Base-by-base conservation (phyloP, 208 protist species). In the Trypanosoma conorhini region DNA sequence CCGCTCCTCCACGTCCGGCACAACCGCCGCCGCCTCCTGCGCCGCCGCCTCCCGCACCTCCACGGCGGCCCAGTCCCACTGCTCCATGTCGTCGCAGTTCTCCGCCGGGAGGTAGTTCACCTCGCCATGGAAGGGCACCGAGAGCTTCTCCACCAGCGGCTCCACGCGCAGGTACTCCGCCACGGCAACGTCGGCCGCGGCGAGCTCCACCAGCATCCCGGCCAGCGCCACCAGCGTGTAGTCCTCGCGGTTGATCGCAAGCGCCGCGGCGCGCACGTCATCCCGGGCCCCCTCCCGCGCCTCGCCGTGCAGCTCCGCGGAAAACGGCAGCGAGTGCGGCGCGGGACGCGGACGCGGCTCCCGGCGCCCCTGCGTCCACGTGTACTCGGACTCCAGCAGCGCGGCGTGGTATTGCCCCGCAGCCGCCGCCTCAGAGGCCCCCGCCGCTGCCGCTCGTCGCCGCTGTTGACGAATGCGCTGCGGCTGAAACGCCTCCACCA, bases 71-170 rank as follows among this genome's bases (percentile, higher is more conserved):
- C 85, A 93, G 67, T 92, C 78, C 46, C 91, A 74, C 74, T 80
- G 50, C 46, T 91, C 84, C 70, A 95, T 92, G 76, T 93, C 76
- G 71, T 95, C 87, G 70, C 89, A 95, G 74, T 95, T 95, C 64
- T 92, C 87, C 19, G 86, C 79, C n/a, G 87, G 81, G 9, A 95
- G 72, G 74, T 90, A 92, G 72, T 86, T 83, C 15, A 81, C 81
- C 51, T 54, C 67, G 2, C 87, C 89, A 61, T 95, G 86, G 54
- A 85, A 81, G 2, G 89, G 89, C n/a, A 95, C 85, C 42, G 75
- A 61, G 26, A 95, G 71, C 79, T 91, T 92, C 71, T 95, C 87
- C 12, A 95, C 76, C 28, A 95, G 66, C 24, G 86, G 83, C 76
- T 95, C 89, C 62, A 78, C 73, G 48, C 82, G 80, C 26, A 95